Conservation (phyloP, 176 grass and related monocot genomes). For the Eragrostis nindensis region DNA sequence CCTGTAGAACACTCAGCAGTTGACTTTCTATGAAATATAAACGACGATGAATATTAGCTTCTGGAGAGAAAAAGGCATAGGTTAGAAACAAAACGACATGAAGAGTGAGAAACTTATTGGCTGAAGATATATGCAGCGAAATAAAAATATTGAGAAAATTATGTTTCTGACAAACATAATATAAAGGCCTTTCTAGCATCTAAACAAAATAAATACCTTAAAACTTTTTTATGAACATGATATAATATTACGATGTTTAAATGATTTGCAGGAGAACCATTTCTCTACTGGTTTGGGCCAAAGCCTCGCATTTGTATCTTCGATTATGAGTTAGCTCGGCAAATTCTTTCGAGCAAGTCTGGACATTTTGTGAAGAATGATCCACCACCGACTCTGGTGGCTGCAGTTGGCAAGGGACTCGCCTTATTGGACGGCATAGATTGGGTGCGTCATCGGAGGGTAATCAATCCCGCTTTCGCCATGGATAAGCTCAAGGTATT, state of each 20-base stretch:
- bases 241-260: neutral
- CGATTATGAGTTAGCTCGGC: slow-evolving; percentile 51
- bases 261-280: slow-evolving; percentile 47
- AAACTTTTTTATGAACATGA: neutral
- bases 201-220: neutral
- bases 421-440: slow-evolving; percentile 41
- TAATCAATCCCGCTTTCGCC: slow-evolving; percentile 55
- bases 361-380: slow-evolving; percentile 51
- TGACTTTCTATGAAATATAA: neutral
- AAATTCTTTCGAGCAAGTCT: slow-evolving; percentile 60
- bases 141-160: neutral
- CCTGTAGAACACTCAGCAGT: neutral
- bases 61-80: neutral
- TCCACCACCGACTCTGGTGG: slow-evolving; percentile 16
- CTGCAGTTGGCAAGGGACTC: slow-evolving; percentile 58
- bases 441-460: slow-evolving; percentile 55
- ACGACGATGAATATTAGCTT: neutral
- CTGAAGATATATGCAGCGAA: neutral
- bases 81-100: neutral
- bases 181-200: neutral
- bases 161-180: neutral
- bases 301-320: slow-evolving; percentile 47
- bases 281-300: slow-evolving; percentile 58
- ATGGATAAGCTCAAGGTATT: slow-evolving; percentile 68
- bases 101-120: neutral